These are phyloP conservation scores for Trichoderma reesei DNA, from an alignment of 495 filamentous ascomycete genomes.

Conservation along the genomic window DNA sequence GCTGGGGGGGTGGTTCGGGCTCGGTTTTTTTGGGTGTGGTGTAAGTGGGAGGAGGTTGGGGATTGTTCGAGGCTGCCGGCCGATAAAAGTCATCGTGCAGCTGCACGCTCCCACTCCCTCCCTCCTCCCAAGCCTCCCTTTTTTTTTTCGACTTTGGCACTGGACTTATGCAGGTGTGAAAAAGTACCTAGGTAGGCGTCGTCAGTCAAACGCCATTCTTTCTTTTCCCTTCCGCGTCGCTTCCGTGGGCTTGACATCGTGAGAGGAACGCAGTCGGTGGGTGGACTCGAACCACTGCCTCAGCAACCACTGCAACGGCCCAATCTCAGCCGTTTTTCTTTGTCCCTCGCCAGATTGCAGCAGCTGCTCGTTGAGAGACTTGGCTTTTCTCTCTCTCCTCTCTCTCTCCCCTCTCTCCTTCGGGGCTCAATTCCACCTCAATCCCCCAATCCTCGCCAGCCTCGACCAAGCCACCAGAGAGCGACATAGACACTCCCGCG, in stretches of 20 bases:
- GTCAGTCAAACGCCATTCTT: not conserved
- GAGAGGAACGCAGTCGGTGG: not conserved
- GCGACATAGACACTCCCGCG: not conserved
- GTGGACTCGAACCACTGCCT: not conserved
- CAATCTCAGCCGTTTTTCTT: not conserved
- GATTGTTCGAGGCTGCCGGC: not conserved
- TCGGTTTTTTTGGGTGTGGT: not conserved
- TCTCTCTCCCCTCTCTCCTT: not conserved
- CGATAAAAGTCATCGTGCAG: slow-evolving; percentile 8
- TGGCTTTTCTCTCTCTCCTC: not conserved
- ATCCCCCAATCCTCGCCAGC: not conserved
- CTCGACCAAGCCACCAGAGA: not conserved
- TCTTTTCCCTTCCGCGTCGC: not conserved
- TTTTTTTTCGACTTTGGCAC: slow-evolving; percentile 2
- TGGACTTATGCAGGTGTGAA: not conserved
- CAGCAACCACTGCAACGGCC: not conserved
- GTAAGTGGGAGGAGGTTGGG: slow-evolving; percentile 12
- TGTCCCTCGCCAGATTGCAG: no score
- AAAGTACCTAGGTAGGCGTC: not conserved
- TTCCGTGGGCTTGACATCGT: not conserved
- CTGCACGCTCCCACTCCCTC: not conserved
- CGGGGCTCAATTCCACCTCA: not conserved
- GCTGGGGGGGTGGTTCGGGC: no score
- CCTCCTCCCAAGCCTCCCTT: not conserved
- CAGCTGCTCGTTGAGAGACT: not conserved